Evolutionary conservation across 1,284 basidiomycete species (phyloP).

Genomic region (Cryptococcus floricola): DNA sequence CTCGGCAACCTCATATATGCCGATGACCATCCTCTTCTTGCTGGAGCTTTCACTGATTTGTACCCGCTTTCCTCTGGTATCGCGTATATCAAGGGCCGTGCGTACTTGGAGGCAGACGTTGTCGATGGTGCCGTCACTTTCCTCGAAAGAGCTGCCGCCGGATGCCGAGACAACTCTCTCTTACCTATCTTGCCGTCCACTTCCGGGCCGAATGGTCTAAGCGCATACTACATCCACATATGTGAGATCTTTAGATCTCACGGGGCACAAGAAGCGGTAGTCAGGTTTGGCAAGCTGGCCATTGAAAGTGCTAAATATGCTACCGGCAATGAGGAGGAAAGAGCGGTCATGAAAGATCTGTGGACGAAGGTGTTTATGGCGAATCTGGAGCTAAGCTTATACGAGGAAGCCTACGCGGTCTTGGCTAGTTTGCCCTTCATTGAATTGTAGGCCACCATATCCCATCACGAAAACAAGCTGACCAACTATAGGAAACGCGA

Average conservation of each 20-base stretch:
- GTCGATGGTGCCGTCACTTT: constrained; percentile 67
- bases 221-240: constrained; percentile 71
- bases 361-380: constrained; percentile 78
- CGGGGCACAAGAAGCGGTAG: constrained; percentile 60
- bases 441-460: constrained; percentile 60
- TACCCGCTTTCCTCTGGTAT: constrained; percentile 71
- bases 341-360: constrained; percentile 57
- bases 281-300: constrained; percentile 70
- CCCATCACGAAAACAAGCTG: background rate
- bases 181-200: constrained; percentile 60
- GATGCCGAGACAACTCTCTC: constrained; percentile 55
- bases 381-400: constrained; percentile 65
- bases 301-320: constrained; percentile 40
- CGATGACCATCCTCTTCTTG: constrained; percentile 62
- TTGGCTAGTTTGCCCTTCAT: constrained; percentile 69
- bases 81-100: constrained; percentile 66
- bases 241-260: constrained; percentile 67
- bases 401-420: constrained; percentile 78
- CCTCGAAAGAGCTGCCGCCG: constrained; percentile 71
- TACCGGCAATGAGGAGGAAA: constrained; percentile 39
- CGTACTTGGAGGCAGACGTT: constrained; percentile 66
- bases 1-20: constrained; percentile 67
- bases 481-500: constrained; percentile 65
- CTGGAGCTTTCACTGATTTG: constrained; percentile 65
- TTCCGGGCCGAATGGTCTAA: constrained; percentile 59